A percentile compares a stretch with the other conserved stretches of the same genome.
Evolutionary conservation across 2,329 filamentous ascomycete species (phyloP).

Genomic region (Fusarium sp.): DNA sequence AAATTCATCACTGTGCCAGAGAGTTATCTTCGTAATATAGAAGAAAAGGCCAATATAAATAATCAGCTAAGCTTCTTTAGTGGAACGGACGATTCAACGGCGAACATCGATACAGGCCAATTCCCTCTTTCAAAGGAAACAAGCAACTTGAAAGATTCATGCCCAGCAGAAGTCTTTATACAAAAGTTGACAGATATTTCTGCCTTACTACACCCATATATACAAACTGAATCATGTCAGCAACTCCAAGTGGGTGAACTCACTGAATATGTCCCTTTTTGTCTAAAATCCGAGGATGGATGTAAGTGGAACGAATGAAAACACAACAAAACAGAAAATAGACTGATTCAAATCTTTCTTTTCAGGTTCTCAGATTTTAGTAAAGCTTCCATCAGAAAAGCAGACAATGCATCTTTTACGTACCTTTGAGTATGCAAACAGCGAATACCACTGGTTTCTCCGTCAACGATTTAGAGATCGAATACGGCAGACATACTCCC

Average conservation of each 20-base stretch:
- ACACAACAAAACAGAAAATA: background rate
- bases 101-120: background rate
- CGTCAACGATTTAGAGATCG: background rate
- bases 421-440: background rate
- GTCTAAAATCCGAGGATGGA: background rate
- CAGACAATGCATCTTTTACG: background rate
- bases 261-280: background rate
- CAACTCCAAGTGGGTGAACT: background rate
- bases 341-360: fast-evolving
- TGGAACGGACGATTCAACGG: fast-evolving
- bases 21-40: background rate
- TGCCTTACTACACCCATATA: background rate
- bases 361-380: background rate
- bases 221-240: background rate
- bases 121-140: background rate
- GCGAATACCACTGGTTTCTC: background rate
- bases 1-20: background rate
- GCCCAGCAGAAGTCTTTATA: background rate
- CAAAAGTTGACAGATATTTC: background rate
- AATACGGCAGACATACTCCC: background rate
- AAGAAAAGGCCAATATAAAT: background rate
- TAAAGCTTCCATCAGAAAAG: background rate
- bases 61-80: background rate
- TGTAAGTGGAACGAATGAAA: background rate
- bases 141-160: background rate